Percentiles rank a stretch among this genome's conserved stretches.
phyloP scores from a whole-genome alignment of 345 rosid species.

The Camelina laxa region DNA sequence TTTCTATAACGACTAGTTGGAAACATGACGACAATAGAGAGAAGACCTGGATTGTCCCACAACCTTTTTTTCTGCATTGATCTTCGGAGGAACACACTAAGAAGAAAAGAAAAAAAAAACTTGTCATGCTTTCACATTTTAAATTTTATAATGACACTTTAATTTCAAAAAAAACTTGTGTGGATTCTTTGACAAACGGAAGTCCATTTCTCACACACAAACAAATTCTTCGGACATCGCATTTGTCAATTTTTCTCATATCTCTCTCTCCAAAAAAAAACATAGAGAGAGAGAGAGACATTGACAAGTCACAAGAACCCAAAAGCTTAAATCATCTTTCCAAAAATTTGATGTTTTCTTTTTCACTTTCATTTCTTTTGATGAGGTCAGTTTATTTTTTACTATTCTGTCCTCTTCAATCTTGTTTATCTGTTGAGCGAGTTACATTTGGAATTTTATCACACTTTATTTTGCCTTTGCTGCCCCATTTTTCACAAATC shows the following conservation, averaged over 20 bases:
- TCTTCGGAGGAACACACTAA: constrained; percentile 15
- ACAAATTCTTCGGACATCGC: constrained; percentile 35
- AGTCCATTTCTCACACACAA: constrained; percentile 36
- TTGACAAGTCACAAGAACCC: constrained; percentile 57
- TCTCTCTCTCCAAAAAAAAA: background rate
- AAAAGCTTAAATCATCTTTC: constrained; percentile 44
- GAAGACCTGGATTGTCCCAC: constrained; percentile 26
- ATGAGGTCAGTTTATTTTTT: constrained; percentile 49
- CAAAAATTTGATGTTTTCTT: constrained; percentile 54
- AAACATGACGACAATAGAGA: constrained; percentile 25
- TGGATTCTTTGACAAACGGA: constrained; percentile 43
- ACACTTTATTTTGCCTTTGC: constrained; percentile 31
- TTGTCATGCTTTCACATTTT: constrained; percentile 31
- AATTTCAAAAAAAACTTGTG: constrained; percentile 25
- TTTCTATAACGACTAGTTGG: constrained; percentile 20
- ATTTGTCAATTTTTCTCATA: constrained; percentile 27
- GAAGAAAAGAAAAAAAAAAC: background rate
- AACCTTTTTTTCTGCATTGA: constrained; percentile 32
- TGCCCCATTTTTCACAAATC: constrained; percentile 21
- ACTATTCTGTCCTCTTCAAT: constrained; percentile 26
- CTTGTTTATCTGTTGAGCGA: constrained; percentile 39
- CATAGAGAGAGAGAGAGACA: constrained; percentile 16
- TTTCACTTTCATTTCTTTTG: constrained; percentile 68
- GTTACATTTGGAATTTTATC: constrained; percentile 43
- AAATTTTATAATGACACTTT: background rate